These are phyloP conservation scores for Oryza punctata DNA, from an alignment of 176 grass and related monocot species.

Conservation along the genomic window DNA sequence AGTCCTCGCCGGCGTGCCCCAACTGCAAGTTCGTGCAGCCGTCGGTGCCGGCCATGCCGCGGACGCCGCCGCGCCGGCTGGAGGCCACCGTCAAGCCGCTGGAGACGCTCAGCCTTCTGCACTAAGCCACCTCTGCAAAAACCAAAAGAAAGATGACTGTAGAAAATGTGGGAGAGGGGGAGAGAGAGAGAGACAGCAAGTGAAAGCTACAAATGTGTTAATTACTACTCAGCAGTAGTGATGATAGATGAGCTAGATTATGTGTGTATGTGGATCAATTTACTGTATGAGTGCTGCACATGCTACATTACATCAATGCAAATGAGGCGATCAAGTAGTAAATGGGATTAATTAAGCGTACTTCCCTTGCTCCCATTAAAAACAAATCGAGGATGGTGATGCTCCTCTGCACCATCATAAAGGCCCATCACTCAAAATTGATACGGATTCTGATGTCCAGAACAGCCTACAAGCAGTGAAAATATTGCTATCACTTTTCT, in stretches of 20 bases:
- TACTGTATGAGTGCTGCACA: conserved; percentile 15
- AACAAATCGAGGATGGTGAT: background rate
- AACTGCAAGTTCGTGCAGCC: conserved; percentile 89
- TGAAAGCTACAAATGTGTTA: background rate
- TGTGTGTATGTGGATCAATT: background rate
- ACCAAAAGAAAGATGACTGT: background rate
- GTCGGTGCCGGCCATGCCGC: conserved; percentile 5
- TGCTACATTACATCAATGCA: conserved; percentile 26
- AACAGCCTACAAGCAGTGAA: background rate
- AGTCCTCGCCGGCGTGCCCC: conserved; percentile 77
- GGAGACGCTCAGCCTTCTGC: conserved; percentile 89
- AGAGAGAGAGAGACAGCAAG: conserved; percentile 6
- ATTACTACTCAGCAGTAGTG: conserved; percentile 1
- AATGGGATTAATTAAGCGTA: background rate
- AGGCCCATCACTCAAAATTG: background rate
- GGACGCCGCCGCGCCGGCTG: conserved; percentile 27
- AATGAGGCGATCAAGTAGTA: conserved; percentile 17
- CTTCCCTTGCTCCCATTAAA: background rate
- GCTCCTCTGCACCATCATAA: background rate
- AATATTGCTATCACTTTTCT: background rate
- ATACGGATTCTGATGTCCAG: background rate
- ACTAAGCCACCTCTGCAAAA: conserved; percentile 33
- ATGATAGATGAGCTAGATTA: conserved; percentile 19
- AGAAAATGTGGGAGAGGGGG: background rate
- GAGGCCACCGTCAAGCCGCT: conserved; percentile 48